These are phyloP conservation scores for Sarocladium brachiariae DNA, from an alignment of 2,329 filamentous ascomycete species.

Conservation along the genomic window DNA sequence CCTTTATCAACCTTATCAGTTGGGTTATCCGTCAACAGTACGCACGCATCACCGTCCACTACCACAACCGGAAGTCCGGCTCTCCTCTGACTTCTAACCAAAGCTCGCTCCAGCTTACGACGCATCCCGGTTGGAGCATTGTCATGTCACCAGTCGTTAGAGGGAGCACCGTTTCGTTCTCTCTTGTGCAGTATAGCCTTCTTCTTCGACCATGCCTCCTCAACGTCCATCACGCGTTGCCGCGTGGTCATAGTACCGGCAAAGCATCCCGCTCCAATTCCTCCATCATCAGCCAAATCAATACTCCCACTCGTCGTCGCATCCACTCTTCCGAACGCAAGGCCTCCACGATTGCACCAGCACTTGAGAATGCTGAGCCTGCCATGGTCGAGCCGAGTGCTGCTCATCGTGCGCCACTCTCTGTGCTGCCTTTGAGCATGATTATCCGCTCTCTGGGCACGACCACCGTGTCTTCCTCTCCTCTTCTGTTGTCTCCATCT, in stretches of 20 bases:
- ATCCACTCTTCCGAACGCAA: conserved; percentile 31
- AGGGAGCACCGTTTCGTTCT: conserved; percentile 8
- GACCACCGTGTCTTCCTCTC: conserved; percentile 64
- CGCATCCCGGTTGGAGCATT: neutral
- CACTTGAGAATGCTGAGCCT: conserved; percentile 20
- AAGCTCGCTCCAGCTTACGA: neutral
- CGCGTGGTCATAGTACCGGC: conserved; percentile 8
- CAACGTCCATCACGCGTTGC: neutral
- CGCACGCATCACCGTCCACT: neutral
- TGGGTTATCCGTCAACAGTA: neutral
- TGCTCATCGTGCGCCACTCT: conserved; percentile 42
- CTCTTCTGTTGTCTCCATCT: conserved; percentile 61
- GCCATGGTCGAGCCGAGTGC: conserved; percentile 23
- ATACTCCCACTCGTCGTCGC: conserved; percentile 17
- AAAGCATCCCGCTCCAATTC: neutral
- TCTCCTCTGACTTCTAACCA: neutral
- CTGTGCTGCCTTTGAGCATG: conserved; percentile 58
- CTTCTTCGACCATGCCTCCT: conserved; percentile 8
- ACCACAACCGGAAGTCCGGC: neutral
- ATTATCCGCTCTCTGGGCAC: conserved; percentile 65
- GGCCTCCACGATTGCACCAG: conserved; percentile 24
- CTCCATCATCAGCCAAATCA: neutral
- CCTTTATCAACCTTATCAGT: neutral
- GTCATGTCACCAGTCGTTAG: conserved; percentile 9
- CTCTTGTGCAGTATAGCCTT: neutral